phyloP scores from a whole-genome alignment of 2,329 filamentous ascomycete genomes.

The Boeremia exigua region DNA sequence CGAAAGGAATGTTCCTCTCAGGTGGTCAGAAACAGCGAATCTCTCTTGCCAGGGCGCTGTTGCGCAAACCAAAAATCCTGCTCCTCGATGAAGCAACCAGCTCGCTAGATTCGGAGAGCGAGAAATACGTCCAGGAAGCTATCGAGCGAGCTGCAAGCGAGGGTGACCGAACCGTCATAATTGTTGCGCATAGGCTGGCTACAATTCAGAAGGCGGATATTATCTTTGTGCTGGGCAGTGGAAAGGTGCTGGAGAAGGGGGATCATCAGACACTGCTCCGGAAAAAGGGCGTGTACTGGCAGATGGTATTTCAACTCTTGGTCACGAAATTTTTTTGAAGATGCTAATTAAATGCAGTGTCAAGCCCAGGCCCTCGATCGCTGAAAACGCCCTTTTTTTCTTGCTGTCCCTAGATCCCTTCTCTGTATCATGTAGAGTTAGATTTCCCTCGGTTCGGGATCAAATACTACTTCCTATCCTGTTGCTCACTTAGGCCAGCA shows the following conservation, averaged over 20 bases:
- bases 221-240: slow-evolving; percentile 46
- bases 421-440: too few species aligned
- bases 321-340: too few species aligned
- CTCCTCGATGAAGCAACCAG: slow-evolving; percentile 47
- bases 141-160: slow-evolving; percentile 43
- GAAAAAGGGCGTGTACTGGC: slow-evolving; percentile 42
- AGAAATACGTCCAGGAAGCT: slow-evolving; percentile 43
- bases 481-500: too few species aligned
- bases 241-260: slow-evolving; percentile 42
- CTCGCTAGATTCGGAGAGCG: slow-evolving; percentile 42
- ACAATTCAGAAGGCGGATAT: slow-evolving; percentile 48
- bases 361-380: slow-evolving; percentile 48
- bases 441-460: too few species aligned
- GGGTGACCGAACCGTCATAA: slow-evolving; percentile 37
- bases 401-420: too few species aligned
- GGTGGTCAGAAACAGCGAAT: slow-evolving; percentile 48
- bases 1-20: slow-evolving; percentile 43
- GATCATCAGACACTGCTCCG: slow-evolving; percentile 39
- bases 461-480: too few species aligned
- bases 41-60: slow-evolving; percentile 40
- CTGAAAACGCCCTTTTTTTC: too few species aligned
- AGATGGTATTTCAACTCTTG: slow-evolving; percentile 28
- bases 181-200: slow-evolving; percentile 46
- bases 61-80: slow-evolving; percentile 40
- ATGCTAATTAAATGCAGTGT: slow-evolving; percentile 24